These are phyloP conservation scores for Candida yuanshanica DNA, from an alignment of 805 yeast species.

Conservation along the genomic window DNA sequence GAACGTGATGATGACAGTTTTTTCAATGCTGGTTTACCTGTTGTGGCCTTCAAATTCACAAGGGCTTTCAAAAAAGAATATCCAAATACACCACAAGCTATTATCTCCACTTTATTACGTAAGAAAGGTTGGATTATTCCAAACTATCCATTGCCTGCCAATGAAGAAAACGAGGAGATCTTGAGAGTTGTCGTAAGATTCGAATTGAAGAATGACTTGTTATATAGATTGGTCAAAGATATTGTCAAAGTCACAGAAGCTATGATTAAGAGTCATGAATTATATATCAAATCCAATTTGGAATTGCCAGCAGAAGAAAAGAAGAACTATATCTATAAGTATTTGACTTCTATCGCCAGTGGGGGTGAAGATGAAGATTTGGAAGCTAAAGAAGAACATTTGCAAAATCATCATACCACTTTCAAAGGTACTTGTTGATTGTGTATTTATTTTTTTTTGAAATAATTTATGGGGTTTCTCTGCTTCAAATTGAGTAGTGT, in stretches of 20 bases:
- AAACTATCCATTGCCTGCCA: conserved; percentile 74
- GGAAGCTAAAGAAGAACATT: conserved; percentile 17
- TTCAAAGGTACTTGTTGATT: conserved; percentile 24
- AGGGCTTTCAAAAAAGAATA: conserved; percentile 48
- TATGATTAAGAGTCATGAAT: conserved; percentile 41
- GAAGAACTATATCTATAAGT: conserved; percentile 36
- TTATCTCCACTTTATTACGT: conserved; percentile 67
- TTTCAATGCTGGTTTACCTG: conserved; percentile 78
- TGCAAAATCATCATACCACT: conserved; percentile 20
- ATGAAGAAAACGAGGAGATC: conserved; percentile 56
- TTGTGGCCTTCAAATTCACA: conserved; percentile 78
- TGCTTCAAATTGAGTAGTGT: no score
- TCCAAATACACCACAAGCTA: conserved; percentile 79
- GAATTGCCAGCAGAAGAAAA: conserved; percentile 13
- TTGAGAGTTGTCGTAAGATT: conserved; percentile 79
- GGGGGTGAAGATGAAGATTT: conserved; percentile 41
- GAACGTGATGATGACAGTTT: conserved; percentile 32
- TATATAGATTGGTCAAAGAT: conserved; percentile 61
- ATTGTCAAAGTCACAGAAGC: conserved; percentile 47
- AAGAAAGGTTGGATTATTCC: conserved; percentile 84
- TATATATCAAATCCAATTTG: conserved; percentile 14
- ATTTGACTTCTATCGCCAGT: conserved; percentile 49
- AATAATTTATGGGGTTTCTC: no score
- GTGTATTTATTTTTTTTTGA: not conserved
- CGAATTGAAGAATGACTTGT: conserved; percentile 54